A percentile compares a stretch with the other conserved stretches of the same genome.
Conservation (phyloP, 495 filamentous ascomycete species). For the Talaromyces stipitatus region DNA sequence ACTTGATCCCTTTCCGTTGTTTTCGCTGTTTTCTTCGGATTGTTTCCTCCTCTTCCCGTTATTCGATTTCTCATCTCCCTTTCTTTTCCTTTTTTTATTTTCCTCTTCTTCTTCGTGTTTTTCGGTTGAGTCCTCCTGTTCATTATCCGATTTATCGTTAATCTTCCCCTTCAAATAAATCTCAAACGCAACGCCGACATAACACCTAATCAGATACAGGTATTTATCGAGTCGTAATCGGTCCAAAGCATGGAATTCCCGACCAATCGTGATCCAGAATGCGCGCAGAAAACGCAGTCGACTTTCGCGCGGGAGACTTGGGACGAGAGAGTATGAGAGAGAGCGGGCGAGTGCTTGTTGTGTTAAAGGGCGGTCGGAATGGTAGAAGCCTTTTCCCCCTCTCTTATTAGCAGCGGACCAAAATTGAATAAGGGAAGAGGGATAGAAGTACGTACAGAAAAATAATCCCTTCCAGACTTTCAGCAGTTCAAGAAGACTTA, state of each 20-base stretch:
- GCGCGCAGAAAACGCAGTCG: slow-evolving; percentile 53
- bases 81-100: slow-evolving; percentile 15
- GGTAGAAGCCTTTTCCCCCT: slow-evolving; percentile 60
- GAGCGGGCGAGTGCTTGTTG: slow-evolving; percentile 78
- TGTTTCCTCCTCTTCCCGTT: slow-evolving; percentile 25
- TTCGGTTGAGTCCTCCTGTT: slow-evolving; percentile 40
- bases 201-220: slow-evolving; percentile 71
- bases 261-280: slow-evolving; percentile 85
- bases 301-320: slow-evolving; percentile 50
- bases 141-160: slow-evolving; percentile 17
- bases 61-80: not conserved
- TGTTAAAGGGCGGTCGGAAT: slow-evolving; percentile 79
- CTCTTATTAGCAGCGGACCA: not conserved
- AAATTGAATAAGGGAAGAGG: not conserved
- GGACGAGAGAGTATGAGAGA: slow-evolving; percentile 70
- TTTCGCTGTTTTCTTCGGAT: slow-evolving; percentile 9
- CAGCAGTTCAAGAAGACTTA: slow-evolving; percentile 68
- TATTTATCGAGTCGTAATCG: slow-evolving; percentile 89
- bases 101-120: slow-evolving; percentile 21
- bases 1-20: slow-evolving; percentile 8
- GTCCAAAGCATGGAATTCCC: slow-evolving; percentile 79
- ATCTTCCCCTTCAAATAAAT: slow-evolving; percentile 28
- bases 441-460: slow-evolving; percentile 54
- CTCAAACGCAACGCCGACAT: slow-evolving; percentile 60
- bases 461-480: slow-evolving; percentile 98